Base-by-base conservation (phyloP, 2,329 filamentous ascomycete species). In the Aureobasidium leucospermi region DNA sequence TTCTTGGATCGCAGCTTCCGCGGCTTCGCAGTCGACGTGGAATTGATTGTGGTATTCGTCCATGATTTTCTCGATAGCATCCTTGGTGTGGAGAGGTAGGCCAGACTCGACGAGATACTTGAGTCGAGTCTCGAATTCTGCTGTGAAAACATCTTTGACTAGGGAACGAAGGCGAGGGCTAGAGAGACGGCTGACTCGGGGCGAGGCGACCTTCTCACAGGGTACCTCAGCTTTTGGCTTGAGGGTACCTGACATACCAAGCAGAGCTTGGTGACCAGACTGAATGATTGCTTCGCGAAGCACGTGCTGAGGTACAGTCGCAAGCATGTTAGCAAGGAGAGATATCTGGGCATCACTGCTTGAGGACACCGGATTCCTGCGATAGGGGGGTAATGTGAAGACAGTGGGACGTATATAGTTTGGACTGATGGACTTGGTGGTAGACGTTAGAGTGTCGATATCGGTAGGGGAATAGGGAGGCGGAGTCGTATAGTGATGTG, bases 321-420 rank as follows among this genome's bases (percentile, higher is more conserved):
- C 39, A 34, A 53, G 51, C 51, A 53, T 53, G 13, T 43, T 53
- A 2, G 51, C 51, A 43, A 53, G 51, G 38, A 53, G 51, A 8
- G 51, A 15, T 5, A 53, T 28, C 51, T 43, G 51, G 16, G 23
- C 19, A 43, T 43, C 29, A 16, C 32, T 29, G 2, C 28, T n/a
- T 8, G 28, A 16, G 15, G 51, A 29, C 7, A 5, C 13, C 4
- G n/a, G 9, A 11, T 32, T 38, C 23, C 16, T 43, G 51, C 39
- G 19, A 23, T 42, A 43, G 8, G 51, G 51, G 2, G 51, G 51
- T 3, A 42, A 11, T 1, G 38, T 53, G 51, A 53, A 53, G 8
- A 53, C 29, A 19, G 51, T 53, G 15, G 51, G 51, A 32, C 28
- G 28, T 42, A 53, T 53, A 23, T 23, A 5, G 29, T 53, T 53